A percentile compares a stretch with the other conserved stretches of the same genome.
These are phyloP conservation scores for Lichtheimia hyalospora DNA, from an alignment of 371 early-diverging fungal species.

Conservation along the genomic window DNA sequence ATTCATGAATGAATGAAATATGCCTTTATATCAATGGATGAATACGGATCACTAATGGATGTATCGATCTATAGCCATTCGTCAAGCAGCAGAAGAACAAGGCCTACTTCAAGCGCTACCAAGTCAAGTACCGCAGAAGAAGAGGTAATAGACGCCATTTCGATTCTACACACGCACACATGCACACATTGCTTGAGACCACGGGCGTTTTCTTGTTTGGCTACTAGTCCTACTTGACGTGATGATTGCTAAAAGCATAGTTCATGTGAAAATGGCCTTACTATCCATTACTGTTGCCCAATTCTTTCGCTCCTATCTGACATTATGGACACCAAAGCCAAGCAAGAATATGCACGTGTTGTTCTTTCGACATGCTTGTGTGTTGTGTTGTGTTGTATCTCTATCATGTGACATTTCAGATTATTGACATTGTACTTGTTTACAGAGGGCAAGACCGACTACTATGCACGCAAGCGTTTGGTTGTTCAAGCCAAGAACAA, in stretches of 20 bases:
- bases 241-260: constrained; percentile 60
- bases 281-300: constrained; percentile 44
- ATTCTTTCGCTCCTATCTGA: constrained; percentile 95
- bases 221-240: neutral
- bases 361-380: constrained; percentile 1
- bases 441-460: constrained; percentile 99
- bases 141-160: constrained; percentile 70
- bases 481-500: constrained; percentile 99
- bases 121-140: constrained; percentile 98
- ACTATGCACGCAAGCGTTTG: constrained; percentile 98
- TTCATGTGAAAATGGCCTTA: constrained; percentile 66
- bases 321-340: neutral
- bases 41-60: constrained; percentile 7
- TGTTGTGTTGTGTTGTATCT: neutral
- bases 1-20: neutral
- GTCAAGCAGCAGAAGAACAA: constrained; percentile 53
- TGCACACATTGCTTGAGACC: no score
- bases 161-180: no score
- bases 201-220: constrained; percentile 4
- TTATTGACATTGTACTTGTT: neutral
- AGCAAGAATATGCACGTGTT: neutral
- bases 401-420: no score
- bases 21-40: constrained; percentile 9
- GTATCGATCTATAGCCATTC: constrained; percentile 33
- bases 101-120: constrained; percentile 99